Percentiles rank a stretch among this genome's conserved stretches.
These are phyloP conservation scores for Globisporangium viniferum DNA, from an alignment of 352 stramenopile genomes.

Conservation along the genomic window DNA sequence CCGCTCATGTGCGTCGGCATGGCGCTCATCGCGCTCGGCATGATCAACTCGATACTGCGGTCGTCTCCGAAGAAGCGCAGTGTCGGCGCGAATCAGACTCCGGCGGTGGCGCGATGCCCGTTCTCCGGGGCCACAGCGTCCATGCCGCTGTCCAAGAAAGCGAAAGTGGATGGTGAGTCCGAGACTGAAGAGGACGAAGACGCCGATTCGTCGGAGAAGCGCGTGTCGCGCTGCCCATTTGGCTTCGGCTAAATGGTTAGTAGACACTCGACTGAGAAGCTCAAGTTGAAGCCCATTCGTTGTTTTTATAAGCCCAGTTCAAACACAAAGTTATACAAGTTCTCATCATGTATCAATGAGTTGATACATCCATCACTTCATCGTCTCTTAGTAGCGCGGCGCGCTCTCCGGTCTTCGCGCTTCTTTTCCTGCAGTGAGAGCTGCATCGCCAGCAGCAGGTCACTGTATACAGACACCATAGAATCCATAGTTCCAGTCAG, in stretches of 20 bases:
- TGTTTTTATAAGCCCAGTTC: background rate
- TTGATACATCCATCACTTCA: conserved; percentile 14
- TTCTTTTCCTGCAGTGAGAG: conserved; percentile 72
- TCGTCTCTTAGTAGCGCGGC: conserved; percentile 38
- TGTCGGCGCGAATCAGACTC: conserved; percentile 10
- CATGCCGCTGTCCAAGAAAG: conserved; percentile 3
- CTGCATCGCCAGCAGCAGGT: conserved; percentile 46
- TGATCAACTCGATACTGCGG: conserved; percentile 41
- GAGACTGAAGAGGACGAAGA: conserved; percentile 33
- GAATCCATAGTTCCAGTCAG: conserved; percentile 3
- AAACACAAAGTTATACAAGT: background rate
- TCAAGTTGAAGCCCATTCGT: background rate
- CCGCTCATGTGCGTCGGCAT: conserved; percentile 61
- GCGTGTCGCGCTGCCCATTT: conserved; percentile 57
- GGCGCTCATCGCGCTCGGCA: conserved; percentile 46
- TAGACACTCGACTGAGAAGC: background rate
- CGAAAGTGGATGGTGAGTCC: background rate
- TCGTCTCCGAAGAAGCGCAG: conserved; percentile 22
- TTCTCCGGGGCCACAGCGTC: conserved; percentile 15
- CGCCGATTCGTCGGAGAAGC: conserved; percentile 44
- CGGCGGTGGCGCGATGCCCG: conserved; percentile 9
- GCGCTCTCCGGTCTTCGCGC: conserved; percentile 40
- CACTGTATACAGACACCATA: conserved; percentile 22
- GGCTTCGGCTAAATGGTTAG: conserved; percentile 30
- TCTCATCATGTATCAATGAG: too few species aligned